Evolutionary conservation across 2,329 filamentous ascomycete species (phyloP).

Genomic region (Fusarium miscanthi): DNA sequence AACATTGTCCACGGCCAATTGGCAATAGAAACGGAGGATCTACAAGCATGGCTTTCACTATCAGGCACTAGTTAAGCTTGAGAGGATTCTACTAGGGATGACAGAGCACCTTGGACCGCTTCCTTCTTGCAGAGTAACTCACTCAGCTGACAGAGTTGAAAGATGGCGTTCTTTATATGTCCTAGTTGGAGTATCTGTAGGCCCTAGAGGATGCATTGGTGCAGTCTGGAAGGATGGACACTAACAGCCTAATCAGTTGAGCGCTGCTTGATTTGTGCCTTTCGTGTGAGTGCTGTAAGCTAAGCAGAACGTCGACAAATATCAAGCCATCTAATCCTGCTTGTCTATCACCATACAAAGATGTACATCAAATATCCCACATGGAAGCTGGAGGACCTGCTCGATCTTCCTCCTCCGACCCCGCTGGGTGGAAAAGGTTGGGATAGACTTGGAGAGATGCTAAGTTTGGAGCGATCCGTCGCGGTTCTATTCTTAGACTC

Average conservation of each 20-base stretch:
- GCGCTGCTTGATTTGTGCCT: not conserved
- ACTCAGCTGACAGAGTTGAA: slow-evolving; percentile 17
- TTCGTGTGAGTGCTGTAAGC: not conserved
- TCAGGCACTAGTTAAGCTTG: not conserved
- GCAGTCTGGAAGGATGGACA: not conserved
- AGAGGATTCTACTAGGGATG: slow-evolving; percentile 3
- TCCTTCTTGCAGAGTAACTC: slow-evolving; percentile 13
- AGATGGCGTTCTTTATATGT: slow-evolving; percentile 16
- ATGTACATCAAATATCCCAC: not conserved
- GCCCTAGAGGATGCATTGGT: slow-evolving; percentile 10
- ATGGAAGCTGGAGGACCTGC: not conserved
- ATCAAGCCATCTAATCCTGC: not conserved
- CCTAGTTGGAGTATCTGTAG: not conserved
- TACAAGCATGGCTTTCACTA: slow-evolving; percentile 19
- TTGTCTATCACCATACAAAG: not conserved
- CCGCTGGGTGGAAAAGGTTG: slow-evolving; percentile 34
- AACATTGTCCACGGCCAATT: slow-evolving; percentile 18
- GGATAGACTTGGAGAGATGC: slow-evolving; percentile 27
- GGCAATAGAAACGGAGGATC: slow-evolving; percentile 11
- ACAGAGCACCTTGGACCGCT: slow-evolving; percentile 13
- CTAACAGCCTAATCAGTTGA: not conserved
- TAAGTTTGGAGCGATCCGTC: slow-evolving; percentile 11
- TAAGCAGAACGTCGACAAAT: not conserved
- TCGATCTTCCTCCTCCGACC: slow-evolving; percentile 12
- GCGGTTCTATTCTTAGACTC: slow-evolving; percentile 43